A percentile compares a stretch with the other conserved stretches of the same genome.
phyloP scores from a whole-genome alignment of 805 yeast species.

The Aciculoconidium aculeatum region DNA sequence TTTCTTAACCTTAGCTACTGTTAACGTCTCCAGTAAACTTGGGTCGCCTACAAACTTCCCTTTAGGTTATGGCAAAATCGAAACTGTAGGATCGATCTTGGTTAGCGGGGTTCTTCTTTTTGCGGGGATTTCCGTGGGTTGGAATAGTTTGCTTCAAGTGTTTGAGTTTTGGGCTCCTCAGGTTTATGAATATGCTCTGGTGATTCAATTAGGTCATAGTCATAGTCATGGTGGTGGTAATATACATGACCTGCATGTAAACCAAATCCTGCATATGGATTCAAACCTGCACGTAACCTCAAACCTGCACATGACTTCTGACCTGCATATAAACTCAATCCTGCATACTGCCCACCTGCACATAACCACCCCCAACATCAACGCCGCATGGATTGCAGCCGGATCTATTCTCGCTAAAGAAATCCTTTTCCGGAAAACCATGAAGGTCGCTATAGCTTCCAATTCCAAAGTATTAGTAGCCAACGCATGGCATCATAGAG shows the following conservation, averaged over 20 bases:
- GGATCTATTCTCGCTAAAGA: constrained; percentile 86
- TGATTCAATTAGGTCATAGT: constrained; percentile 44
- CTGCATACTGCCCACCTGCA: no score
- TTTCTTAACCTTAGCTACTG: constrained; percentile 82
- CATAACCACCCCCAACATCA: constrained; percentile 63
- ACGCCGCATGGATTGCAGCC: constrained; percentile 95
- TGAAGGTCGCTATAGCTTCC: constrained; percentile 67
- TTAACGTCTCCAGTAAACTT: constrained; percentile 58
- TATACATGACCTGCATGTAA: no score
- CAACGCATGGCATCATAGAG: constrained; percentile 98
- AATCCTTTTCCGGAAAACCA: constrained; percentile 78
- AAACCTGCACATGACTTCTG: constrained; percentile 3
- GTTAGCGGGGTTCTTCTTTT: constrained; percentile 77
- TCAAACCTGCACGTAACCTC: no score
- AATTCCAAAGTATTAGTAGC: constrained; percentile 90
- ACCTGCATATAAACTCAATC: constrained; percentile 9
- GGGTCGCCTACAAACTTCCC: constrained; percentile 65
- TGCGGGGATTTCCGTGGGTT: constrained; percentile 90
- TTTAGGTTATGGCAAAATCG: constrained; percentile 87
- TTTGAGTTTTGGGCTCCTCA: constrained; percentile 65
- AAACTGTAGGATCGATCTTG: constrained; percentile 84
- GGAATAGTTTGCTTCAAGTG: constrained; percentile 68
- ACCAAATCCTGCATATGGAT: no score
- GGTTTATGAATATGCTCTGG: constrained; percentile 47
- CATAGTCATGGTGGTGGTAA: no score